Base-by-base conservation (phyloP, 306 rosid genomes). In the Purshia tridentata region DNA sequence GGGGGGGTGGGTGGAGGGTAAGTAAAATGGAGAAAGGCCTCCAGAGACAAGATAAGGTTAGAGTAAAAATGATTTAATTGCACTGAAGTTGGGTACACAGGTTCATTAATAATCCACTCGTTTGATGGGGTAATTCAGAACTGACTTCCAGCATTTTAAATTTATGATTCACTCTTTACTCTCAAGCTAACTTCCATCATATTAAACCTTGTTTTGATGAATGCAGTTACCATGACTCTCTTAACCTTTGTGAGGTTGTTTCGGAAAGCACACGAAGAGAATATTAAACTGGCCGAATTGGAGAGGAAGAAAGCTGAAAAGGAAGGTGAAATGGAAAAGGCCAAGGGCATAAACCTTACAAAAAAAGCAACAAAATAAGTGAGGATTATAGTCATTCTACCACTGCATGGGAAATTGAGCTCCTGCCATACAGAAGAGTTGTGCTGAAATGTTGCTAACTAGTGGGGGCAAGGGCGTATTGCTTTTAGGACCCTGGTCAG, bases 231-330 rank as follows among this genome's bases (percentile, higher is more conserved):
- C 11, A 81, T 78, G 23, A 95, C 98, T 48, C 89, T 95, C 67
- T 72, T 88, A 74, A 95, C 90, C 72, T 95, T 95, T 73, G 76
- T 75, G 76, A 87, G 95, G 80, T 70, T 91, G 86, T 95, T 95
- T 74, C 90, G 96, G 81, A 95, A 88, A 87, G 99, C 98, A 39
- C 97, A 91, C 8, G 98, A 91, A 65, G 99, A 95, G 87, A 95
- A 95, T 77, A 20, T 70, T 85, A 95, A 91, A 78, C 98, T 91
- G 84, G 96, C 90, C 65, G 99, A 95, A 77, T 55, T 86, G 85
- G 98, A 95, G 83, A 90, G 77, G 85, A 95, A 95, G 87, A 95
- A 87, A 76, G 93, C 88, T 6, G 90, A 76, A 64, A 93, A 91
- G 85, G 99, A 90, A 72, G 98, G 91, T 9, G 99, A 91, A 79